A percentile compares a stretch with the other conserved stretches of the same genome.
Evolutionary conservation across 2,329 filamentous ascomycete genomes (phyloP).

Genomic region (Alternaria novae-zelandiae): DNA sequence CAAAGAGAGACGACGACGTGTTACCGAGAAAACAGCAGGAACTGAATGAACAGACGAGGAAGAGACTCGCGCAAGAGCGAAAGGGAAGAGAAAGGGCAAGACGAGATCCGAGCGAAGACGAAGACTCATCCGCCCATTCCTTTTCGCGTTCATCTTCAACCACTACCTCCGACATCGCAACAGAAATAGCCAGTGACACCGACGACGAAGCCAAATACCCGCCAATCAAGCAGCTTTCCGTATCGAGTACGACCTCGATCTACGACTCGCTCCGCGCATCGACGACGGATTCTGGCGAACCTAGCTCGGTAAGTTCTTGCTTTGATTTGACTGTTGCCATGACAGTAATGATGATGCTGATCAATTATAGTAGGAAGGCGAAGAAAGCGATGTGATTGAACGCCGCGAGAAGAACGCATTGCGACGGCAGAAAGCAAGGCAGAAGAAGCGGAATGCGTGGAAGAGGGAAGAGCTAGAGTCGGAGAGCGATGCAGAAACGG

Average conservation of each 20-base stretch:
- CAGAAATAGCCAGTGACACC: neutral
- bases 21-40: neutral
- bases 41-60: neutral
- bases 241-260: neutral
- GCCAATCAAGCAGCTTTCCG: neutral
- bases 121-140: too few relatives aligned
- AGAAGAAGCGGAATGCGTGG: neutral
- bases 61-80: neutral
- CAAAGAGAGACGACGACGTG: neutral
- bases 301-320: neutral
- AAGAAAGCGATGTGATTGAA: constrained; percentile 5
- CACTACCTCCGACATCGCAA: neutral
- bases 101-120: neutral
- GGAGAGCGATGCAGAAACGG: neutral
- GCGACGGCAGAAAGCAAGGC: neutral
- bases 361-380: neutral
- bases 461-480: neutral
- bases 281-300: neutral
- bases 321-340: neutral
- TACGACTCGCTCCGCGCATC: neutral
- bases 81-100: neutral
- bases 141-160: neutral
- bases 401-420: neutral
- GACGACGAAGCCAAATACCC: neutral
- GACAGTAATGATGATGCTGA: neutral